These are phyloP conservation scores for Trichophyton benhamiae DNA, from an alignment of 2,329 filamentous ascomycete species.

Conservation along the genomic window DNA sequence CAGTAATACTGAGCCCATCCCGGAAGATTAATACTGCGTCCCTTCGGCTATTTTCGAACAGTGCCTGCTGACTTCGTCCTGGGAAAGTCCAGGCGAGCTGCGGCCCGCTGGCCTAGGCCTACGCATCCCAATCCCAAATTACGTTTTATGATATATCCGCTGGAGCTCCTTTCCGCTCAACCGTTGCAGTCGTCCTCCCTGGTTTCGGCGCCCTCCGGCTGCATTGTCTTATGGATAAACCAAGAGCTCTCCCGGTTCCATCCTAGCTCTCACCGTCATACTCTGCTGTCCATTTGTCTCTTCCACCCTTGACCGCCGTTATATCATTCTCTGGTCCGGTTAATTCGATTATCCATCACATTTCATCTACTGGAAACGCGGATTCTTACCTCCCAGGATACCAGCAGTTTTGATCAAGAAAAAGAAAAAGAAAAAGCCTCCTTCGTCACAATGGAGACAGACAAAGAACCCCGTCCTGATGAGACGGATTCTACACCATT, in stretches of 20 bases:
- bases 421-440: neutral
- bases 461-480: neutral
- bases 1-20: neutral
- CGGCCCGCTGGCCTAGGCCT: neutral
- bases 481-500: neutral
- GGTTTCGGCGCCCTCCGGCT: conserved; percentile 2
- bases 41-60: conserved; percentile 2
- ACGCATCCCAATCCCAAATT: neutral
- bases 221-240: neutral
- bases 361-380: neutral
- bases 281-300: neutral
- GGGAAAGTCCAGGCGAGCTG: neutral
- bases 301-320: neutral
- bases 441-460: neutral
- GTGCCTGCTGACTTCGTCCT: neutral
- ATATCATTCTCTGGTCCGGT: neutral
- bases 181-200: neutral
- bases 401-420: neutral
- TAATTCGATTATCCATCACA: conserved; percentile 1
- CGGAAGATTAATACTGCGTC: conserved; percentile 3
- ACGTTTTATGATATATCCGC: conserved; percentile 2
- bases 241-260: conserved; percentile 2
- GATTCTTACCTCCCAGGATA: neutral
- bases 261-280: neutral
- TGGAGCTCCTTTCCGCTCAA: neutral